A percentile compares a stretch with the other conserved stretches of the same genome.
phyloP scores from a whole-genome alignment of 2,329 filamentous ascomycete genomes.

The Exophiala lecanii-corni region DNA sequence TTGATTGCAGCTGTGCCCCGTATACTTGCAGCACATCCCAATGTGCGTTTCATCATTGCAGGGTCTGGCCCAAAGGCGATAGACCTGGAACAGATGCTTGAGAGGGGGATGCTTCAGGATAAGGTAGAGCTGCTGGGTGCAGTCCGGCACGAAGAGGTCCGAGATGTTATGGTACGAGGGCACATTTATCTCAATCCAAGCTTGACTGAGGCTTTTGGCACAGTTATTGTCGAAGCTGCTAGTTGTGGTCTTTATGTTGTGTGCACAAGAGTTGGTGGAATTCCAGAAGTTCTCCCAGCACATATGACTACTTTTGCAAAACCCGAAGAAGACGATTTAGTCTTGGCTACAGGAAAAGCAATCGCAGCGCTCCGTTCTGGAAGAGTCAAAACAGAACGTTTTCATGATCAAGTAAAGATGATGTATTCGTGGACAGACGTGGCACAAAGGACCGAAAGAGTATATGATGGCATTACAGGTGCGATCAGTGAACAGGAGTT shows the following conservation, averaged over 20 bases:
- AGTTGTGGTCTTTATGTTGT: constrained; percentile 95
- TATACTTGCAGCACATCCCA: constrained; percentile 81
- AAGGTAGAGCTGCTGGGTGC: constrained; percentile 88
- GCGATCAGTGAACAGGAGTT: constrained; percentile 82
- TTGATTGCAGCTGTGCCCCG: constrained; percentile 94
- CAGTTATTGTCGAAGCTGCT: constrained; percentile 94
- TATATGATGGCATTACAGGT: constrained; percentile 89
- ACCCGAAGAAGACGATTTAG: constrained; percentile 92
- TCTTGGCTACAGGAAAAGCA: constrained; percentile 80
- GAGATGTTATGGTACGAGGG: constrained; percentile 93
- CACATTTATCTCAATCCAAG: constrained; percentile 96
- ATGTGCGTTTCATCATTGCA: constrained; percentile 94
- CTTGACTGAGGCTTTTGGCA: constrained; percentile 94
- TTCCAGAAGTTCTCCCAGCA: constrained; percentile 88
- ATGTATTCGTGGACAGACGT: constrained; percentile 99
- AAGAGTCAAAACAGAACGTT: constrained; percentile 83
- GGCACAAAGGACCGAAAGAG: constrained; percentile 84
- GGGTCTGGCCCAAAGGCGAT: constrained; percentile 96
- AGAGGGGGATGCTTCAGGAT: constrained; percentile 89
- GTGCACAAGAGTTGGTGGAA: constrained; percentile 91
- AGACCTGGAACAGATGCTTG: constrained; percentile 96
- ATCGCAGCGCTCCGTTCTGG: constrained; percentile 82
- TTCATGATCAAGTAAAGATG: constrained; percentile 93
- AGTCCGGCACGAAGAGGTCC: constrained; percentile 90
- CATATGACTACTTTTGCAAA: constrained; percentile 98